Evolutionary conservation across 768 basidiomycete genomes (phyloP), one percentile per base, ranked within the genome.

Genomic region (Pisolithus albus): DNA sequence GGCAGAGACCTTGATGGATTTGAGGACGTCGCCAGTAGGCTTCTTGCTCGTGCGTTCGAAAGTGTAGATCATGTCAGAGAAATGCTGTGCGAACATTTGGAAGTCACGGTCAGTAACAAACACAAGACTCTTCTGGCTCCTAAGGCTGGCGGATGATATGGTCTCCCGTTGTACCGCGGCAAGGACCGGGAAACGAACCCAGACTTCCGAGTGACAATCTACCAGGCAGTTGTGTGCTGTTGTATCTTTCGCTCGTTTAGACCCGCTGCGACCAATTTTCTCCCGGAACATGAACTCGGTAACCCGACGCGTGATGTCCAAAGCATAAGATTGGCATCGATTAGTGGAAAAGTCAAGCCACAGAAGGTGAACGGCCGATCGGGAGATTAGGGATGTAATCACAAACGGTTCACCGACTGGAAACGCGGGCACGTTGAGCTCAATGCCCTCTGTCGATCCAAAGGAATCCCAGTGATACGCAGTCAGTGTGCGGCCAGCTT

Each of bases 401-500:
- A 64, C 52, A 18, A 70, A 54, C 5, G 46, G 28, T 28, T 53
- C 56, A 7, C 62, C 57, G n/a, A 54, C 52, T 9, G 63, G 50
- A 21, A 62, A 44, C 7, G 52, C 52, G 3, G 65, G 64, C 30
- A 74, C 53, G 26, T 66, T 56, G 2, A 77, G 52, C 1, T 37
- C 15, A 21, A 75, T 71, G 16, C 78, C 79, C 10, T 64, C 56
- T 0, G 69, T 66, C 1, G 75, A 72, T 8, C 80, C 80, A 51
- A 82, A 81, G 2, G 75, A 76, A 9, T 63, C 65, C 75, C 75
- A 78, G 53, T 81, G 80, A 59, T 75, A 78, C 4, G 72, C 72
- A 6, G 62, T 69, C 8, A 75, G 50, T 19, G 46, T 39, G 5
- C 45, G 41, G 16, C 44, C 46, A 34, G 60, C 55, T 7, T 56